Conservation (phyloP, 2,329 filamentous ascomycete species). For the Fusarium tjaetaba region DNA sequence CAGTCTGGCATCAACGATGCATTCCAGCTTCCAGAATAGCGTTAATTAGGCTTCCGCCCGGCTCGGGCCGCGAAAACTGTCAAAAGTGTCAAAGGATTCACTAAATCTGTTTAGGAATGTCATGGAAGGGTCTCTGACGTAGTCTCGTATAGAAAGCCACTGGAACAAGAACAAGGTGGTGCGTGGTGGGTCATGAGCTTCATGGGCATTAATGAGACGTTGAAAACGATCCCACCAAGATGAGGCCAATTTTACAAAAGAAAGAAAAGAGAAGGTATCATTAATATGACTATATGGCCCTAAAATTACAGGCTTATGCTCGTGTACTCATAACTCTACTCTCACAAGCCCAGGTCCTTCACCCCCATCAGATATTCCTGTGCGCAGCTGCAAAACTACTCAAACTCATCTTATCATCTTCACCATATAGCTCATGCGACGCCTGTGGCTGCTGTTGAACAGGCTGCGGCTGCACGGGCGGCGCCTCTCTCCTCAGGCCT, state of each 20-base stretch:
- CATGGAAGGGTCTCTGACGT: background rate
- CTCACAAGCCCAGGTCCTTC: background rate
- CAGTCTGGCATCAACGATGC: background rate
- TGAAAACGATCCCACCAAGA: background rate
- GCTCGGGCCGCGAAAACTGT: background rate
- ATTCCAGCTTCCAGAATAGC: background rate
- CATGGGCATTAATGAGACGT: background rate
- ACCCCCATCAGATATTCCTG: background rate
- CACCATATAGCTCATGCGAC: background rate
- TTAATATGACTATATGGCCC: background rate
- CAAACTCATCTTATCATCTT: constrained; percentile 36
- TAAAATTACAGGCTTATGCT: background rate
- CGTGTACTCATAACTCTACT: background rate
- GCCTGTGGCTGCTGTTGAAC: background rate
- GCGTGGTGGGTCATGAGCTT: background rate
- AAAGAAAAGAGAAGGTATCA: constrained; percentile 5
- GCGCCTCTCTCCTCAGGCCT: constrained; percentile 20
- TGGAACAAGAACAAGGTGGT: background rate
- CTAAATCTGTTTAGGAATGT: background rate
- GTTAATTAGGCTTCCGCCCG: background rate
- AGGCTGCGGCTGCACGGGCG: constrained; percentile 19
- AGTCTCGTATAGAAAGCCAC: background rate
- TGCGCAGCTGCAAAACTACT: constrained; percentile 37
- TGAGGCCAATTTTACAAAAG: background rate
- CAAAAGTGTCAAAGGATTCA: background rate